Conservation (phyloP, 2,329 filamentous ascomycete genomes). For the Pseudopithomyces maydicus region DNA sequence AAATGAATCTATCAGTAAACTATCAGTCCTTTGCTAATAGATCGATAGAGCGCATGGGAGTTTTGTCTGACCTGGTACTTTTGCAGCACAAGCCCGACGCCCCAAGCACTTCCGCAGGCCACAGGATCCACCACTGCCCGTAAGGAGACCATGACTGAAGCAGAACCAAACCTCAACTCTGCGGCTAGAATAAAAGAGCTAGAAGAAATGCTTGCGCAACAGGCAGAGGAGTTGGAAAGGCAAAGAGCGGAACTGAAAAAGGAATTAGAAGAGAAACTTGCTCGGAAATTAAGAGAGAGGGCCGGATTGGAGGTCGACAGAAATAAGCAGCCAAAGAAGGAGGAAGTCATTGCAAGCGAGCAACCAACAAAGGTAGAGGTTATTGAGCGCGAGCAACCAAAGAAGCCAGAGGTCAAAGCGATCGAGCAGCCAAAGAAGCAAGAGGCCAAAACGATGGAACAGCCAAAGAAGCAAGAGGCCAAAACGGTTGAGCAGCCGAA, state of each 20-base stretch:
- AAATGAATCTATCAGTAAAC: background rate
- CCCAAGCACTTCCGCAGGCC: background rate
- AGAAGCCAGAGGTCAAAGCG: too few species aligned
- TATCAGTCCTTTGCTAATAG: background rate
- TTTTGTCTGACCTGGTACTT: constrained; percentile 4
- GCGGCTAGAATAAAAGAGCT: background rate
- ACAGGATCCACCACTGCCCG: background rate
- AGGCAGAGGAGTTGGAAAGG: background rate
- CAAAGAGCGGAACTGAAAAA: background rate
- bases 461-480: too few species aligned
- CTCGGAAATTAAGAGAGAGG: too few species aligned
- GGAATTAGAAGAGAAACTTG: background rate
- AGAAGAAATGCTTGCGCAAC: background rate
- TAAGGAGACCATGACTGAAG: background rate
- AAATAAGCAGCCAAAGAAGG: too few species aligned
- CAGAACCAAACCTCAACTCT: background rate
- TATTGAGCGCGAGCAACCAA: too few species aligned
- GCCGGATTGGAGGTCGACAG: too few species aligned
- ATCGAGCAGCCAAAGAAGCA: too few species aligned
- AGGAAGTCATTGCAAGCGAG: too few species aligned
- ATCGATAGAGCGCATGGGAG: background rate
- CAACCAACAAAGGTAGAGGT: too few species aligned
- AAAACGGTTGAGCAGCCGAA: too few species aligned
- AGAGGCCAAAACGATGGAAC: too few species aligned
- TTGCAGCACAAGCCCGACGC: background rate